Conservation (phyloP, 2,329 filamentous ascomycete genomes). For the Macrophomina pseudophaseolina region DNA sequence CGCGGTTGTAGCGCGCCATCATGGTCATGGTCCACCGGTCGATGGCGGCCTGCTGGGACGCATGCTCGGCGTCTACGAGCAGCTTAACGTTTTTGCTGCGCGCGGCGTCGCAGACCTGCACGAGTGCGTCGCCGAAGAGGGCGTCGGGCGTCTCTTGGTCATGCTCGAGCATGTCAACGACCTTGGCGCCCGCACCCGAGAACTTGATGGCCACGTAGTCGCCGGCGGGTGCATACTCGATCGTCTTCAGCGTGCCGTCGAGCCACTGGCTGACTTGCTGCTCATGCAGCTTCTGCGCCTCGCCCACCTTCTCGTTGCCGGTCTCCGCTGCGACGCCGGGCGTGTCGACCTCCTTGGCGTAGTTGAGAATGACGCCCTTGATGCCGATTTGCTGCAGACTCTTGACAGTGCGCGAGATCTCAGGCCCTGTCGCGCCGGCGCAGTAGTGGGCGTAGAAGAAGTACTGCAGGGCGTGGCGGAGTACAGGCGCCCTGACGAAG, state of each 20-base stretch:
- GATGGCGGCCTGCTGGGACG: constrained; percentile 57
- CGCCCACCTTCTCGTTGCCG: constrained; percentile 9
- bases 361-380: constrained; percentile 81
- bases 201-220: constrained; percentile 57
- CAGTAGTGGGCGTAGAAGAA: constrained; percentile 93
- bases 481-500: constrained; percentile 51
- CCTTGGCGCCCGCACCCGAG: constrained; percentile 18
- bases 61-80: constrained; percentile 61
- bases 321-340: constrained; percentile 28
- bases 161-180: constrained; percentile 43
- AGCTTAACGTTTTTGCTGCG: constrained; percentile 51
- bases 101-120: constrained; percentile 51
- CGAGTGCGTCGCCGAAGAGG: constrained; percentile 50
- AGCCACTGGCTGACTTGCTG: constrained; percentile 63
- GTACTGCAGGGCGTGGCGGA: constrained; percentile 74
- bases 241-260: constrained; percentile 70
- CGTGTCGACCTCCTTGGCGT: constrained; percentile 70
- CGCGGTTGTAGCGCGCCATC: constrained; percentile 58
- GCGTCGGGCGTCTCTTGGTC: constrained; percentile 46
- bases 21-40: constrained; percentile 59
- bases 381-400: constrained; percentile 74
- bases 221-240: constrained; percentile 54
- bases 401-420: constrained; percentile 69
- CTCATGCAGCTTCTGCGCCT: constrained; percentile 41
- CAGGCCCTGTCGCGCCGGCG: constrained; percentile 73